Evolutionary conservation across 73 alveolate species (phyloP), one percentile per base, ranked within the genome.

Genomic region (Paramecium biaurelia): DNA sequence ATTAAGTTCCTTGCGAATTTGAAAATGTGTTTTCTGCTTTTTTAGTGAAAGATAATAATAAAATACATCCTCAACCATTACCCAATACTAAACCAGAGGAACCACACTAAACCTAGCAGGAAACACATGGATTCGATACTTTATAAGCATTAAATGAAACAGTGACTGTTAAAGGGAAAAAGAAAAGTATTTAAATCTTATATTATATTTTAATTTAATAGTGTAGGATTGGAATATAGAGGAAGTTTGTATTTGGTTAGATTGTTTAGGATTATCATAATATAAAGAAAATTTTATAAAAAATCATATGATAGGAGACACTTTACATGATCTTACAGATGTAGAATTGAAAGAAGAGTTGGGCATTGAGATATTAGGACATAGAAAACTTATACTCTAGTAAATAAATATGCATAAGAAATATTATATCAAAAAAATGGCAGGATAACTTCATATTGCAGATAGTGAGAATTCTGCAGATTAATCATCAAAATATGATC

Each of bases 291-390:
- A 85, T 10, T 86, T 86, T 86, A 76, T 47, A 1, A 59, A 41
- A n/a, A 86, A 86, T 47, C 70, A 86, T n/a, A 86, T 86, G 58
- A 63, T 67, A 1, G 93, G 93, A 23, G 32, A 86, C 8, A 86
- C 88, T 23, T 30, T 86, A 18, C 70, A 76, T 37, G 85, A 63
- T 72, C 76, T 86, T 10, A 59, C 93, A n/a, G 93, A 86, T 42
- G 35, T 32, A 18, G 93, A 86, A 23, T 53, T 86, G 32, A 76
- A 86, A 23, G 63, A 86, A 47, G 68, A 59, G 8, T 42, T 86
- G 7, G 88, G 74, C 32, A 86, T 86, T 20, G 70, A 86, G 10
- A 32, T 42, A 63, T 86, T 86, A 21, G 93, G 93, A 23, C 82
- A 86, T 26, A 58, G 93, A 63, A 86, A 86, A 38, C 57, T 86